Evolutionary conservation across 2,329 filamentous ascomycete genomes (phyloP), one percentile per base, ranked within the genome.

Genomic region (Colletotrichum theobromicola): DNA sequence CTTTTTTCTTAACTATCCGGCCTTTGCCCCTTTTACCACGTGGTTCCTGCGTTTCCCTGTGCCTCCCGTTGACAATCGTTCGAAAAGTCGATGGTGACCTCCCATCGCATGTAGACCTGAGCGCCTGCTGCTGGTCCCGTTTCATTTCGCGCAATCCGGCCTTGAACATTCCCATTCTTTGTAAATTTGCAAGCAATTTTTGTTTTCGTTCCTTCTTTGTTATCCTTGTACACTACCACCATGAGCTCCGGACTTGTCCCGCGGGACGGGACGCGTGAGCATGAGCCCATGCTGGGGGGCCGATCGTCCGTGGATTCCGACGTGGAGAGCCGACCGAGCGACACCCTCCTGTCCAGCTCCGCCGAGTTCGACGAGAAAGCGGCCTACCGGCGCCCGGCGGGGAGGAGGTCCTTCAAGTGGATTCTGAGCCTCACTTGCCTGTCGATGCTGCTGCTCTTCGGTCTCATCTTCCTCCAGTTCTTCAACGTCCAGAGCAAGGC

Each of bases 191-290:
- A n/a, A 42, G 7, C 3, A 4, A 7, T 28, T 15, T 16, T 61
- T 15, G 46, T n/a, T 46, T 24, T 35, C 18, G 28, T 46, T 46
- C n/a, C 5, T 42, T 35, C 6, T 35, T 30, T 16, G 9, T 53
- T n/a, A 21, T 69, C 32, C n/a, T 46, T 69, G 16, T 46, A 21
- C 4, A 50, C 16, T 35, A 30, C 37, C 35, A 35, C 32, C 42
- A 74, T 74, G 72, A 72, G 34, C 58, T 42, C 72, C 34, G 62
- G 72, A 32, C 68, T 72, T 18, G 68, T 74, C 68, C 72, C 72
- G 72, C 68, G 72, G 72, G 72, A 74, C 72, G 72, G 72, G 68
- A 66, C 34, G 32, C 62, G 72, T 32, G 68, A 72, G 68, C 68
- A 74, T 55, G 62, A 72, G 55, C 68, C 68, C 62, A 74, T 72